These are phyloP conservation scores for Naganishia sp. DNA, from an alignment of 1,284 basidiomycete genomes.

Conservation along the genomic window DNA sequence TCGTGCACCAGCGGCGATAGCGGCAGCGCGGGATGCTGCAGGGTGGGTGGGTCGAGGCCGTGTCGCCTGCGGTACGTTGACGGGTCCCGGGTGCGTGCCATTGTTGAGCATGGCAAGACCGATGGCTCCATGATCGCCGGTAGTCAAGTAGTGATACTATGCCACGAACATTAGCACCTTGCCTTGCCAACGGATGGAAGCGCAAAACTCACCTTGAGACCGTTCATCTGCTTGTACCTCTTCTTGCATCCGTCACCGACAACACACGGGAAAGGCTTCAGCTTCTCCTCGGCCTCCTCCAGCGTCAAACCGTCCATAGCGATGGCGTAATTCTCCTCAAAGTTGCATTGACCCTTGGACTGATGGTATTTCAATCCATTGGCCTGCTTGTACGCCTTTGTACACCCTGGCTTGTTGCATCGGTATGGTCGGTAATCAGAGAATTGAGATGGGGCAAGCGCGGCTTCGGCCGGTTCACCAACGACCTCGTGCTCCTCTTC, in stretches of 20 bases:
- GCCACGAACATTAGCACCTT: constrained; percentile 24
- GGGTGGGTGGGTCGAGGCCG: constrained; percentile 35
- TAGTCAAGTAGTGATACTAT: constrained; percentile 92
- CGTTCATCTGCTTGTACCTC: constrained; percentile 98
- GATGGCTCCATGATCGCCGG: constrained; percentile 87
- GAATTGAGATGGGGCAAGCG: constrained; percentile 54
- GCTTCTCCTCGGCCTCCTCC: constrained; percentile 74
- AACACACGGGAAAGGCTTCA: constrained; percentile 83
- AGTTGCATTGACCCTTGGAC: constrained; percentile 72
- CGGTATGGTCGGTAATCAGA: constrained; percentile 79
- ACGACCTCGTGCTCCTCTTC: constrained; percentile 19
- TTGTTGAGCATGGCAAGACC: constrained; percentile 80
- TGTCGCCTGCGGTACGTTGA: constrained; percentile 37
- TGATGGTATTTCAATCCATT: constrained; percentile 73
- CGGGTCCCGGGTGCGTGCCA: constrained; percentile 65
- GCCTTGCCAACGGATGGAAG: neutral
- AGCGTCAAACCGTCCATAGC: constrained; percentile 74
- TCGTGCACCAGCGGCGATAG: constrained; percentile 26
- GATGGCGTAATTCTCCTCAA: constrained; percentile 71
- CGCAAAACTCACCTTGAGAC: constrained; percentile 62
- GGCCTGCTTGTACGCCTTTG: constrained; percentile 98
- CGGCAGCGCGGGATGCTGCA: constrained; percentile 23
- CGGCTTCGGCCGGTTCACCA: constrained; percentile 15
- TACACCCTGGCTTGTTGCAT: constrained; percentile 95
- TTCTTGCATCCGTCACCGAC: constrained; percentile 82